Conservation (phyloP, 2,329 filamentous ascomycete species). For the Claviceps sp. region DNA sequence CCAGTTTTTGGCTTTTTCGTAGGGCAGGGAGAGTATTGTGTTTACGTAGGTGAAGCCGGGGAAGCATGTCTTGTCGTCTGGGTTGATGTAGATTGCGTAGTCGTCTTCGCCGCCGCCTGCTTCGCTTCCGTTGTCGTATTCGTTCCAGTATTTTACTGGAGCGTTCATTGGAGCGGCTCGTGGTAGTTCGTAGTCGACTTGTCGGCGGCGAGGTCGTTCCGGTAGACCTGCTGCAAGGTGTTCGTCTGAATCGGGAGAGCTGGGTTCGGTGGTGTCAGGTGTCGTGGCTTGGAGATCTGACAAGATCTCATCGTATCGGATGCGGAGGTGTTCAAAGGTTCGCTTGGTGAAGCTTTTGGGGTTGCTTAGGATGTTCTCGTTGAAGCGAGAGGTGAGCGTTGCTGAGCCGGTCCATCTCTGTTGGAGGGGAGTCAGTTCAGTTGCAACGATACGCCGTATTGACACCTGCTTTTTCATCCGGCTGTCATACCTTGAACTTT, state of each 20-base stretch:
- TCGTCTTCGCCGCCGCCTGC: constrained; percentile 42
- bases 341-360: constrained; percentile 60
- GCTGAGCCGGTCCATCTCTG: constrained; percentile 72
- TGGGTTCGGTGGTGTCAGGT: constrained; percentile 26
- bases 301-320: constrained; percentile 37
- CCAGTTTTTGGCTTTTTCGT: constrained; percentile 40
- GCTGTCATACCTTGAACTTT: constrained; percentile 52
- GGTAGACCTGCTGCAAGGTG: constrained; percentile 6
- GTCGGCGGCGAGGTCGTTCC: constrained; percentile 6
- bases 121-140: constrained; percentile 74
- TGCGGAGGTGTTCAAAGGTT: constrained; percentile 43
- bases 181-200: constrained; percentile 17
- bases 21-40: constrained; percentile 33
- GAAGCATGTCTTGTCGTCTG: constrained; percentile 46
- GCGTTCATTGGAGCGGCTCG: constrained; percentile 16
- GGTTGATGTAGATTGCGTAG: constrained; percentile 65
- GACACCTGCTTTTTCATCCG: not conserved
- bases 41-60: constrained; percentile 51
- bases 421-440: not conserved
- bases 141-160: constrained; percentile 59
- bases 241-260: constrained; percentile 23
- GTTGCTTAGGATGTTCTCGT: constrained; percentile 48
- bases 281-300: constrained; percentile 31
- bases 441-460: not conserved
- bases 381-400: constrained; percentile 51